phyloP scores from a whole-genome alignment of 306 rosid species.

The Elaeagnus macrophylla region DNA sequence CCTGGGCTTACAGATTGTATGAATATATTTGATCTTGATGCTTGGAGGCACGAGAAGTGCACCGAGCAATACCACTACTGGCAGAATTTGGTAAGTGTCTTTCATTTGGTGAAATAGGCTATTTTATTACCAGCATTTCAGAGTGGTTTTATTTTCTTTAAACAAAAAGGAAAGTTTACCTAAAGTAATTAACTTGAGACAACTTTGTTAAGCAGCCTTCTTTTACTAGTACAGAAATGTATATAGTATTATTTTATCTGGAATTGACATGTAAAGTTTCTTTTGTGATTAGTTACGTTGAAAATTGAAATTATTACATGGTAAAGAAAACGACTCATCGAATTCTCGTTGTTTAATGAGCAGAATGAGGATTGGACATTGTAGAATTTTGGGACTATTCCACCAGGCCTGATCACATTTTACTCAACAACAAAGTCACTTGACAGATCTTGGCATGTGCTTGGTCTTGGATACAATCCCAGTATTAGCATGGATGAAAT shows the following conservation, averaged over 20 bases:
- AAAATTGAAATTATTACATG: no score
- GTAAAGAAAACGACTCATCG: not conserved
- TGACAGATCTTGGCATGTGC: conserved; percentile 99
- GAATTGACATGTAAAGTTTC: no score
- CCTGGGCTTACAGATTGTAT: conserved; percentile 95
- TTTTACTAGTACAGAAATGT: no score
- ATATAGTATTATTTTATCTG: no score
- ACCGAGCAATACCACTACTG: conserved; percentile 83
- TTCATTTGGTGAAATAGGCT: not conserved
- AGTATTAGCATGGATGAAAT: conserved; percentile 95
- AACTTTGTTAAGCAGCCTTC: no score
- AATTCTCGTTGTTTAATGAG: conserved; percentile 17
- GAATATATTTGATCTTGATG: conserved; percentile 90
- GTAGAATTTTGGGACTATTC: conserved; percentile 61
- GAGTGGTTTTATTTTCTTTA: not conserved
- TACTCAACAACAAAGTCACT: conserved; percentile 79
- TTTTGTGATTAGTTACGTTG: no score
- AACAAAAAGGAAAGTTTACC: not conserved
- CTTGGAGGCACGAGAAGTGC: conserved; percentile 78
- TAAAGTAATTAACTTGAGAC: no score
- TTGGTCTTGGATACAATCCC: conserved; percentile 92
- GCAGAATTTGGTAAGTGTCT: conserved; percentile 71
- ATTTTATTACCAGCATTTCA: not conserved
- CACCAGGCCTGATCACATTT: conserved; percentile 86
- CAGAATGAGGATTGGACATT: conserved; percentile 70